Evolutionary conservation across 805 yeast species (phyloP), one percentile per base, ranked within the genome.

Genomic region (Hyphopichia homilentoma): DNA sequence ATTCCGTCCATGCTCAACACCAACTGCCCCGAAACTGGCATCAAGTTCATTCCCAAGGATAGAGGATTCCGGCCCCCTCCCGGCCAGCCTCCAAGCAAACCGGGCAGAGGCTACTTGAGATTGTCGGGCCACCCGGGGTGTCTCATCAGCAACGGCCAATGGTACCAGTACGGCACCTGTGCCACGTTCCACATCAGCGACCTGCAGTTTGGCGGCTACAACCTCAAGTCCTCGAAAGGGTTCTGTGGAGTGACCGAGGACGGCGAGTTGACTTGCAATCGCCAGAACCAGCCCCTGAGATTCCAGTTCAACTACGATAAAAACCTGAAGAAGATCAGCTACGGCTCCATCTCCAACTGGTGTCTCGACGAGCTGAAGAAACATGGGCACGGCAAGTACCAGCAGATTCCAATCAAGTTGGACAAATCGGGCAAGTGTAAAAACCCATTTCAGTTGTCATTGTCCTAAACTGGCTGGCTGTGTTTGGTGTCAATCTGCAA

Each of bases 101-200:
- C 45, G 5, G 35, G 40, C 13, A 36, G 40, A 6, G 65, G 67
- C 7, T 66, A 56, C 45, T 49, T 84, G 28, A 69, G 62, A 33
- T 58, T 77, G 9, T 51, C 68, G 13, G 73, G 61, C 25, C 73
- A 79, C 36, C 41, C 57, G 4, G 96, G 95, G 7, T 86, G 96
- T 58, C 61, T 90, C 37, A 90, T 89, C 48, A 76, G 84, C 39
- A 84, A 77, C 48, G 98, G 98, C 4, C 73, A 77, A 43, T 89
- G 95, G 93, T 85, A 81, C 59, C 52, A 72, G 4, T 67, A 70
- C 12, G 96, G 96, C 1, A 77, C 93, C 0, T 90, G 97, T 57
- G 97, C 96, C 4, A 77, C 82, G 4, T 89, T 70, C 59, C 68
- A 68, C 16, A 46, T 84, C 16, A 32, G 38, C 11, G 70, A 77